phyloP scores from a whole-genome alignment of 1,284 basidiomycete genomes.

The Apiotrichum gracile region DNA sequence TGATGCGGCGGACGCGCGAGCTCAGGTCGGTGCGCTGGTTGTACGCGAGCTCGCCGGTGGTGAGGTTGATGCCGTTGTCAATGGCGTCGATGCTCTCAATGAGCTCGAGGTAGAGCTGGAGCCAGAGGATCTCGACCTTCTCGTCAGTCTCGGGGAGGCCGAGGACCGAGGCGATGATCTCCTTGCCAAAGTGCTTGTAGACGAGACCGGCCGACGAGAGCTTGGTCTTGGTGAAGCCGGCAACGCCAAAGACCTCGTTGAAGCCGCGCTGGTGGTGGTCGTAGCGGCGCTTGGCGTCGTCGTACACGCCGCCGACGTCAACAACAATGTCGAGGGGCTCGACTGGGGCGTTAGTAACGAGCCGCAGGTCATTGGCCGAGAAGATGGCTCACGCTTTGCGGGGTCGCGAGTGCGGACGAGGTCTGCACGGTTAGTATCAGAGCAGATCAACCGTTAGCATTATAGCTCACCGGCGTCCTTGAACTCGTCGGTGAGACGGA shows the following conservation, averaged over 20 bases:
- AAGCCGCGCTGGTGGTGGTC: conserved; percentile 98
- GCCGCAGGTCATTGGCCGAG: too few relatives aligned
- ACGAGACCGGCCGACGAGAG: conserved; percentile 88
- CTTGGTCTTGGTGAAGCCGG: conserved; percentile 62
- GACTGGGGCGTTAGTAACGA: conserved; percentile 46
- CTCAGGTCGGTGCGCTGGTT: conserved; percentile 72
- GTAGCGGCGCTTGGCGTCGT: conserved; percentile 68
- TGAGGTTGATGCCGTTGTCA: conserved; percentile 85
- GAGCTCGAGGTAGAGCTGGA: conserved; percentile 88
- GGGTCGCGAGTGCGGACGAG: conserved; percentile 78
- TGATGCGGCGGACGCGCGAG: conserved; percentile 70
- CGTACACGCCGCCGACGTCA: conserved; percentile 92
- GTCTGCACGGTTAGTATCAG: conserved; percentile 49
- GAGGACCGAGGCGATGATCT: conserved; percentile 69
- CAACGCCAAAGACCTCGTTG: conserved; percentile 77
- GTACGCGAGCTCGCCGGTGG: conserved; percentile 60
- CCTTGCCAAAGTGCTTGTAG: conserved; percentile 95
- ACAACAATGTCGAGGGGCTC: conserved; percentile 91
- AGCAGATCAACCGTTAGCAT: too few relatives aligned
- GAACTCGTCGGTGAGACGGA: conserved; percentile 72
- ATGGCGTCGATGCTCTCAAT: conserved; percentile 91
- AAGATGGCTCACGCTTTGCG: conserved; percentile 49
- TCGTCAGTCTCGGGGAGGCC: conserved; percentile 55
- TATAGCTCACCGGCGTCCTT: conserved; percentile 59
- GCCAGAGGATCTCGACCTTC: conserved; percentile 65